Base-by-base conservation (phyloP, 2,329 filamentous ascomycete genomes). In the Aspergillus carbonarius region DNA sequence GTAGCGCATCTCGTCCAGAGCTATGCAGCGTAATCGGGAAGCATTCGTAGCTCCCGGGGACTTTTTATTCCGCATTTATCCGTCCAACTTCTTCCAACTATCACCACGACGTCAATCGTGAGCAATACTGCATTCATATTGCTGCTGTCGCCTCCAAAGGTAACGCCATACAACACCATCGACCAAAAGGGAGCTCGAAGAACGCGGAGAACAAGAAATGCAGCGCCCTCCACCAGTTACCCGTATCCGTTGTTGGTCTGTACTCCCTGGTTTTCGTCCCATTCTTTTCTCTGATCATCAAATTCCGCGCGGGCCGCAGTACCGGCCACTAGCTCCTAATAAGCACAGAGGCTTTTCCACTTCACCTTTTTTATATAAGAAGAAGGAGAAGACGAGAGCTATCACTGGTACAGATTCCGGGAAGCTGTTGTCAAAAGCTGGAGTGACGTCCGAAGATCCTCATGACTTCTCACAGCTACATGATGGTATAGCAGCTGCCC, bases 381-480 rank as follows among this genome's bases (percentile, higher is more conserved):
- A 85, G 68, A 80, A 80, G 37, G 85, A 85, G 66, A 81, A 77
- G 27, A 78, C 81, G 67, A 79, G 80, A 53, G 78, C 78, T 54
- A 74, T 75, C 32, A 71, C 77, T 18, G 66, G 71, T 37, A 65
- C 74, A 18, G 66, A 70, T 17, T 59, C 62, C 13, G 70, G 69
- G 58, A 66, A 70, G 48, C 72, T 39, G 60, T 20, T 58, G 57
- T 72, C 76, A 49, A 74, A 76, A 51, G 65, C 72, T 48, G 70
- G 63, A 4, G 56, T 66, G 49, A 46, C 66, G n/a, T 60, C 66
- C 9, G 70, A 80, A 57, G 84, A 89, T 67, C 83, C 86, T 1
- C 84, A 81, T 68, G 85, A 90, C 72, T 83, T 89, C 65, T 79
- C 82, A 5, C 72, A 76, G 9, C 76, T 90, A 3, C 79, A 88